Base-by-base conservation (phyloP, 495 filamentous ascomycete genomes). In the Sphaerosporella brunnea region DNA sequence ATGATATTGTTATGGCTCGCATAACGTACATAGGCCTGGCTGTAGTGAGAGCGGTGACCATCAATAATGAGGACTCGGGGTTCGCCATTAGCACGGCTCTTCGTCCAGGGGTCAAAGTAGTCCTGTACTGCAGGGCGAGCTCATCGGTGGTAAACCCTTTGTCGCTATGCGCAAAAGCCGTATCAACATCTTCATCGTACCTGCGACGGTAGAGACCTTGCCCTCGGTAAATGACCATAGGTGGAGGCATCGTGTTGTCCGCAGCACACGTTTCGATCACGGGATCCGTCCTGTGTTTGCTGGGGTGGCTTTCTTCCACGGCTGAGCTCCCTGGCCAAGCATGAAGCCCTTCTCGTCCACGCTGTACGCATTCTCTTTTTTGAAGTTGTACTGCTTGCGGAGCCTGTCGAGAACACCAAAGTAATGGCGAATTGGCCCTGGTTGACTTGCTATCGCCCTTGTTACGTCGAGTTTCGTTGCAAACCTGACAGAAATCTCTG, bases 181-280 rank as follows among this genome's bases (percentile, higher is more conserved):
- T 13, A 13, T 5, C 5, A 32, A 7, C 28, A 38, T 38, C 36
- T 11, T 7, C 10, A n/a, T 11, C 36, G 15, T 39, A 47, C 44
- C 44, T 37, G 8, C 44, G 15, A 13, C 16, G 20, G 21, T 47
- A 47, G 15, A 24, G 44, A 15, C 2, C 44, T 21, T 10, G 2
- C 1, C 44, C 44, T 36, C 36, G 20, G 23, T 36, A 47, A 16
- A 47, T 47, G 13, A 47, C 9, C 0, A 47, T 26, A 2, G 44
- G 44, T 36, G 44, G 28, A 13, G 36, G 44, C 18, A 47, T 34
- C 2, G 2, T 23, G 15, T 19, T 13, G 3, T 18, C 15, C 2
- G 23, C 28, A 23, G 10, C 18, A 5, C 20, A 13, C 2, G 28
- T 36, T 21, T 47, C 44, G 2, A 47, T 34, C 24, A 47, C n/a